Conservation (phyloP, 2,329 filamentous ascomycete species). For the Penicillium decumbens region DNA sequence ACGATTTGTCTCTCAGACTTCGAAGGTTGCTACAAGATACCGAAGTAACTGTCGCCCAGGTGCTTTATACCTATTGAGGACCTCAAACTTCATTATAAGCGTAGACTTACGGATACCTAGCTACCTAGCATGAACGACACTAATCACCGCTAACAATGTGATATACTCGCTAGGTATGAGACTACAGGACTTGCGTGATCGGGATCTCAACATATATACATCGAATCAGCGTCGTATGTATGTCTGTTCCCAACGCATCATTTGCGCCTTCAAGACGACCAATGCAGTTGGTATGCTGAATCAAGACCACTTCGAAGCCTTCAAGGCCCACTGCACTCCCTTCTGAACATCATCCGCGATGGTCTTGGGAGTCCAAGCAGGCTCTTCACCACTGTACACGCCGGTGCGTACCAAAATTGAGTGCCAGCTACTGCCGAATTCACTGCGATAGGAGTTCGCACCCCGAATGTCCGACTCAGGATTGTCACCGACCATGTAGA, state of each 20-base stretch:
- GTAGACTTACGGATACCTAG: neutral
- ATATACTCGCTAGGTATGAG: neutral
- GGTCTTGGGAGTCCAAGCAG: constrained; percentile 58
- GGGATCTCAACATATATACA: neutral
- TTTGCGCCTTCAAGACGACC: neutral
- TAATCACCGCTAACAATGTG: neutral
- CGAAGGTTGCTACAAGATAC: neutral
- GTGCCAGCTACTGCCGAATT: constrained; percentile 66
- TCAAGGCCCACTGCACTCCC: constrained; percentile 72
- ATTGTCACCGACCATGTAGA: constrained; percentile 95
- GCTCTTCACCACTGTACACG: constrained; percentile 60
- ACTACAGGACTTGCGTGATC: neutral
- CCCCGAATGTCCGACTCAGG: constrained; percentile 86
- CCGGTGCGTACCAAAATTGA: constrained; percentile 76
- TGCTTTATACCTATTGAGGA: neutral
- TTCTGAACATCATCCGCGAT: constrained; percentile 70
- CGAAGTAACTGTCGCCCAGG: neutral
- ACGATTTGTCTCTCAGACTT: neutral
- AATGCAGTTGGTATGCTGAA: neutral
- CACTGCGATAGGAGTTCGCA: constrained; percentile 69
- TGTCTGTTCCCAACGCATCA: neutral
- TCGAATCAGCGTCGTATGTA: neutral
- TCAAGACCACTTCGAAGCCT: constrained; percentile 44
- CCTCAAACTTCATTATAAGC: neutral
- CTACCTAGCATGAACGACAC: neutral